Percentiles rank a stretch among this genome's conserved stretches.
Evolutionary conservation across 768 basidiomycete species (phyloP).

Genomic region (Cubamyces sp.): DNA sequence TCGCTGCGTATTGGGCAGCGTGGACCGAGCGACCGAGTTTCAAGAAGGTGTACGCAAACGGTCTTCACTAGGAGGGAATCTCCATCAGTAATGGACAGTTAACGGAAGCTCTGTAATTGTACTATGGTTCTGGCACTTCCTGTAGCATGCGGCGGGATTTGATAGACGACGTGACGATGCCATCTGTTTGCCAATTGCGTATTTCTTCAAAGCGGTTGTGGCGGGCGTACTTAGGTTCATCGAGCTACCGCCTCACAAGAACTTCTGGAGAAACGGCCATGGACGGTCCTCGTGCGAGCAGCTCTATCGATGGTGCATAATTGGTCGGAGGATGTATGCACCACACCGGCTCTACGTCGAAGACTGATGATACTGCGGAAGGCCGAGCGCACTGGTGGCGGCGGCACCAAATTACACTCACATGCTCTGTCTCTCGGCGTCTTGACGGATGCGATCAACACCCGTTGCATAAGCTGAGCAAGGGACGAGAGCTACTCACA

Average conservation of each 20-base stretch:
- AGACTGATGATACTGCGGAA: no score
- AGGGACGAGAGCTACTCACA: conserved; percentile 7
- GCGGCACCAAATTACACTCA: not conserved
- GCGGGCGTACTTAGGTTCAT: no score
- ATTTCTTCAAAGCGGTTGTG: no score
- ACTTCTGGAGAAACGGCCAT: no score
- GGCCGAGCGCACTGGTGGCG: not conserved
- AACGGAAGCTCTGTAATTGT: not conserved
- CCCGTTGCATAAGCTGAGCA: not conserved
- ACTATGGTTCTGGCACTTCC: not conserved
- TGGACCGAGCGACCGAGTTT: conserved; percentile 50
- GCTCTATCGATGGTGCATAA: no score
- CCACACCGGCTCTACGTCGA: no score
- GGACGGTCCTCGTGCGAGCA: no score
- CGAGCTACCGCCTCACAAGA: no score
- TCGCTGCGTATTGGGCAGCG: conserved; percentile 46
- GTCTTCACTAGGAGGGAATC: conserved; percentile 43
- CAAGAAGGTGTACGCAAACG: conserved; percentile 44
- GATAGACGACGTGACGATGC: no score
- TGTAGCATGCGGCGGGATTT: not conserved
- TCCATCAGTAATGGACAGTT: not conserved
- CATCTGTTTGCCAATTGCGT: no score
- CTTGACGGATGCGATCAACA: not conserved
- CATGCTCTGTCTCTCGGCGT: conserved; percentile 8
- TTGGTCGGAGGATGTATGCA: no score